Evolutionary conservation across 1,139 yeast species (phyloP), one percentile per base, ranked within the genome.

Genomic region (Nakaseomyces kungkrabaensis): DNA sequence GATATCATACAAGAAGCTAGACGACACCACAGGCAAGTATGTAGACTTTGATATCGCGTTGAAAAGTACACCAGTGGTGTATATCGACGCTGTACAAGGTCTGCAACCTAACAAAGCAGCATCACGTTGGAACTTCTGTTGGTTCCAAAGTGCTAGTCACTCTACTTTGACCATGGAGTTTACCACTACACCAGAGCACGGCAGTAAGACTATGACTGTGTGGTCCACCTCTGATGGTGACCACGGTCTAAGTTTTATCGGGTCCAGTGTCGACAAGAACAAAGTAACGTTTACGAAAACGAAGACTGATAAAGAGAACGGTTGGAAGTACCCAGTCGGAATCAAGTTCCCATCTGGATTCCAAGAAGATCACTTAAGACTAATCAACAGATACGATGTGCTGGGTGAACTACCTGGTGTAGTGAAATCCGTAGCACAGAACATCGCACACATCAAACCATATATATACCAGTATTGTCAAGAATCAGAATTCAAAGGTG

Each of bases 101-200:
- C 82, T 88, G 89, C 82, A 85, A 68, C 96, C 96, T 13, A 95
- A 86, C 68, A 96, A 87, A 66, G 95, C 95, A 17, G 96, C 96
- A 48, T 81, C 86, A 55, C 69, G 83, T 26, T 88, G 96, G 96
- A 88, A 88, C 70, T 88, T 87, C 67, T 70, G 85, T 58, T 82
- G 85, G 68, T 87, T 84, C 73, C 92, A 85, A 65, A 81, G 89
- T 40, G 75, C 75, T 34, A 72, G 76, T 48, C 72, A 73, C 60
- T 74, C 87, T 24, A 86, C 84, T 1, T 77, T 86, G 22, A 80
- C 82, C 58, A 87, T 88, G 95, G 95, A 88, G 67, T 88, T 84
- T 71, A 82, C 88, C 48, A 88, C 96, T 8, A 94, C 95, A 4
- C 76, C 69, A 37, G 79, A 89, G 10, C 87, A 87, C 64, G 90